A percentile compares a stretch with the other conserved stretches of the same genome.
Conservation (phyloP, 2,329 filamentous ascomycete species). For the Clonostachys rosea region DNA sequence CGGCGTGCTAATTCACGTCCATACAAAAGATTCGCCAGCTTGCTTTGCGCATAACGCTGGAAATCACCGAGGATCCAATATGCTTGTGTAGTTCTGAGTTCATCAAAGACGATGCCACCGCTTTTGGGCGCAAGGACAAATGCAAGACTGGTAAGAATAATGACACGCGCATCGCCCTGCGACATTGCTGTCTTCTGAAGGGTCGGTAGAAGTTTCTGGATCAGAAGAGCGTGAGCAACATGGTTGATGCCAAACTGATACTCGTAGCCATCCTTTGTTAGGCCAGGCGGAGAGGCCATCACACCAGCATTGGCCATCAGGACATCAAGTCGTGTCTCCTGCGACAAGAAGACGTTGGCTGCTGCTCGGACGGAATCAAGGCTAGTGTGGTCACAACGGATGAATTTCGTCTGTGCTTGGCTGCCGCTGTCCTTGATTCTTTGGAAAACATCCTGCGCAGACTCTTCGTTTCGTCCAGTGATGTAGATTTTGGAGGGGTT, state of each 20-base stretch:
- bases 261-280: slow-evolving; percentile 12
- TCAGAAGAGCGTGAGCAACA: slow-evolving; percentile 47
- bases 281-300: slow-evolving; percentile 8
- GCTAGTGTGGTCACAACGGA: slow-evolving; percentile 35
- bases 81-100: too few relatives aligned
- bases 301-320: slow-evolving; percentile 12
- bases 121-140: too few relatives aligned
- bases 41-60: too few relatives aligned
- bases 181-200: slow-evolving; percentile 17
- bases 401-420: neutral
- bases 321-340: slow-evolving; percentile 8
- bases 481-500: neutral
- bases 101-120: too few relatives aligned
- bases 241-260: slow-evolving; percentile 47
- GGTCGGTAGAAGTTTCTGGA: slow-evolving; percentile 35
- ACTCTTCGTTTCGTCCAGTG: neutral
- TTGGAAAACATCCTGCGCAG: neutral
- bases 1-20: too few relatives aligned
- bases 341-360: slow-evolving; percentile 7
- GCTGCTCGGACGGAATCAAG: slow-evolving; percentile 23
- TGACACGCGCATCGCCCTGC: too few relatives aligned
- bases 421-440: too few relatives aligned
- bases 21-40: too few relatives aligned
- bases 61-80: too few relatives aligned
- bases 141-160: too few relatives aligned